phyloP scores from a whole-genome alignment of 1,284 basidiomycete species.

The Sporisorium exsertum region DNA sequence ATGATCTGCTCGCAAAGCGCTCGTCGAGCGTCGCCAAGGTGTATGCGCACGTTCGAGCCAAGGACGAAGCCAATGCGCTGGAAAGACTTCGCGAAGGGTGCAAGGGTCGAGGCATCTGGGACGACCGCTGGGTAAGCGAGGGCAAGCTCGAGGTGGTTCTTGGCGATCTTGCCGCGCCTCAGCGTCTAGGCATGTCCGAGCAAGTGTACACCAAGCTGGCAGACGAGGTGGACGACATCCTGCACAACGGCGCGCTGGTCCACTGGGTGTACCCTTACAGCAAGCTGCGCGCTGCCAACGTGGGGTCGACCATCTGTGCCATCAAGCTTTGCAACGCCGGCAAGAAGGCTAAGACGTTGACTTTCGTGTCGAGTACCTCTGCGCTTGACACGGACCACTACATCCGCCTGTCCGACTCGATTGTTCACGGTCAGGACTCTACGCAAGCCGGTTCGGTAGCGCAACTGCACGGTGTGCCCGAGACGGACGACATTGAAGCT shows the following conservation, averaged over 20 bases:
- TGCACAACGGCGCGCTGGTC: slow-evolving; percentile 97
- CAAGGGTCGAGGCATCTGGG: slow-evolving; percentile 90
- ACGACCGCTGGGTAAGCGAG: slow-evolving; percentile 82
- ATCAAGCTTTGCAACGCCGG: slow-evolving; percentile 81
- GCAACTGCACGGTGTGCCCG: slow-evolving; percentile 78
- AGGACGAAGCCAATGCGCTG: slow-evolving; percentile 77
- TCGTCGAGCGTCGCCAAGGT: slow-evolving; percentile 81
- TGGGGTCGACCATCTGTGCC: slow-evolving; percentile 85
- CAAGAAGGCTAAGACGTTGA: slow-evolving; percentile 78
- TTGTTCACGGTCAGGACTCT: slow-evolving; percentile 46
- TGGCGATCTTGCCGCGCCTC: slow-evolving; percentile 83
- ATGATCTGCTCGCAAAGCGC: slow-evolving; percentile 78
- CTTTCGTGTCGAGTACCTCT: slow-evolving; percentile 94
- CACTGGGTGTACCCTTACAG: slow-evolving; percentile 99
- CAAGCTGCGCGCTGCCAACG: slow-evolving; percentile 90
- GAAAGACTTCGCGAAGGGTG: slow-evolving; percentile 81
- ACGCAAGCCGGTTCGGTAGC: slow-evolving; percentile 21
- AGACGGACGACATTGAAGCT: slow-evolving; percentile 90
- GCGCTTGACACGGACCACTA: slow-evolving; percentile 92
- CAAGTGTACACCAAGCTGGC: slow-evolving; percentile 79
- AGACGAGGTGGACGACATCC: slow-evolving; percentile 81
- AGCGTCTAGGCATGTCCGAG: slow-evolving; percentile 80
- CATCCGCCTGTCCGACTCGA: slow-evolving; percentile 81
- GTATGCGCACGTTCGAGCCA: slow-evolving; percentile 87
- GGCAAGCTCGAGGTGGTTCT: slow-evolving; percentile 83